Evolutionary conservation across 495 filamentous ascomycete genomes (phyloP).

Genomic region (Hypoxylon fuscum): DNA sequence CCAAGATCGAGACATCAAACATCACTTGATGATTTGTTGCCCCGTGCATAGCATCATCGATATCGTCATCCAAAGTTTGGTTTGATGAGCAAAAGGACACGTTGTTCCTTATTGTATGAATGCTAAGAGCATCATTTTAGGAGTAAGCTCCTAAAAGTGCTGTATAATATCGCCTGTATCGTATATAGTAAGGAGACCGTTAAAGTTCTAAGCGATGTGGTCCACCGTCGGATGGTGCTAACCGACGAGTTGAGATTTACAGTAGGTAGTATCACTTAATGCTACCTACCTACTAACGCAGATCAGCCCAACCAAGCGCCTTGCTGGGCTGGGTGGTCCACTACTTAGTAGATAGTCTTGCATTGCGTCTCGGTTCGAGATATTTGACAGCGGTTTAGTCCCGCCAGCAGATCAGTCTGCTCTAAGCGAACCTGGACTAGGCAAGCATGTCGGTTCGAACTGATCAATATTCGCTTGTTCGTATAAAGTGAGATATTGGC

Average conservation of each 20-base stretch:
- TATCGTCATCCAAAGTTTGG: too few species aligned
- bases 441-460: not conserved
- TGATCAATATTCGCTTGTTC: not conserved
- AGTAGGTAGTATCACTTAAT: constrained; percentile 17
- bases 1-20: constrained; percentile 17
- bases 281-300: constrained; percentile 28
- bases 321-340: constrained; percentile 26
- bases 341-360: constrained; percentile 27
- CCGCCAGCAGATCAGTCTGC: not conserved
- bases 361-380: constrained; percentile 28
- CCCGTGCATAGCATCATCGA: too few species aligned
- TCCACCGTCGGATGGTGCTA: constrained; percentile 25
- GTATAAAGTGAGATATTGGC: not conserved
- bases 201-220: constrained; percentile 31
- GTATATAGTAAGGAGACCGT: constrained; percentile 8
- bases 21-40: not conserved
- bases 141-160: too few species aligned
- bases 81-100: too few species aligned
- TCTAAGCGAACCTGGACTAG: constrained; percentile 10
- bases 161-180: too few species aligned
- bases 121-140: too few species aligned
- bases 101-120: too few species aligned
- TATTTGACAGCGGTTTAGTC: constrained; percentile 20
- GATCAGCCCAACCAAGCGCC: constrained; percentile 33
- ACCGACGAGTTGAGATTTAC: constrained; percentile 9